Percentiles rank a stretch among this genome's conserved stretches.
Conservation (phyloP, 169 alveolate species). For the Eimeria sp. region DNA sequence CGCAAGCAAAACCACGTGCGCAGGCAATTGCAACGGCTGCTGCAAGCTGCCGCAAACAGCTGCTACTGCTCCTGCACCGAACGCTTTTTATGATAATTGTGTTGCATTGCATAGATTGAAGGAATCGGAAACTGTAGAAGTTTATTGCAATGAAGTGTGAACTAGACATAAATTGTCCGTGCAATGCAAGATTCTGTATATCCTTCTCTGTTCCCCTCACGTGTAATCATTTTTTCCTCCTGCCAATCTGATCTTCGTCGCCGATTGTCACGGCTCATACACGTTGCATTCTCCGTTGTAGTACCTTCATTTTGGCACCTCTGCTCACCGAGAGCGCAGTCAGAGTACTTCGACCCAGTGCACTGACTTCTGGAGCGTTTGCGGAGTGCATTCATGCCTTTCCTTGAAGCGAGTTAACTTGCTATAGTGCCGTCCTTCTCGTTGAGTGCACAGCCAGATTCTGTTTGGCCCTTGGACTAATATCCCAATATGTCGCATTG, state of each 20-base stretch:
- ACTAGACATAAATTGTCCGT: neutral
- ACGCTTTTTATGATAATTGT: neutral
- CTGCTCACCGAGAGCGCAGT: neutral
- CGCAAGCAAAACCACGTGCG: neutral
- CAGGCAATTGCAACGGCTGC: neutral
- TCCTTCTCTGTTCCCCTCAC: neutral
- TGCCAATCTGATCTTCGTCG: neutral
- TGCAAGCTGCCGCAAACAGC: neutral
- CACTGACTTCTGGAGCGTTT: neutral
- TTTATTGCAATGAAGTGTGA: neutral
- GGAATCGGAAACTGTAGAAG: neutral
- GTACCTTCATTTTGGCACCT: neutral
- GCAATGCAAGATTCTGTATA: neutral
- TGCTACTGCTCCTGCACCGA: neutral
- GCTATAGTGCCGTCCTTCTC: neutral
- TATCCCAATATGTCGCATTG: neutral
- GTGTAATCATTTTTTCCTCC: neutral
- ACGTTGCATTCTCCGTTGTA: neutral
- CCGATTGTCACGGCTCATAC: neutral
- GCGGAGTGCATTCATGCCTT: neutral
- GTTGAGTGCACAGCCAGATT: neutral
- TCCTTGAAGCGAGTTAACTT: neutral
- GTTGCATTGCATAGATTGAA: neutral
- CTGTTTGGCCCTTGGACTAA: neutral
- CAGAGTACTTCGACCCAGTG: neutral